A percentile compares a stretch with the other conserved stretches of the same genome.
Conservation (phyloP, 2,329 filamentous ascomycete species). For the Gremmenia infestans region DNA sequence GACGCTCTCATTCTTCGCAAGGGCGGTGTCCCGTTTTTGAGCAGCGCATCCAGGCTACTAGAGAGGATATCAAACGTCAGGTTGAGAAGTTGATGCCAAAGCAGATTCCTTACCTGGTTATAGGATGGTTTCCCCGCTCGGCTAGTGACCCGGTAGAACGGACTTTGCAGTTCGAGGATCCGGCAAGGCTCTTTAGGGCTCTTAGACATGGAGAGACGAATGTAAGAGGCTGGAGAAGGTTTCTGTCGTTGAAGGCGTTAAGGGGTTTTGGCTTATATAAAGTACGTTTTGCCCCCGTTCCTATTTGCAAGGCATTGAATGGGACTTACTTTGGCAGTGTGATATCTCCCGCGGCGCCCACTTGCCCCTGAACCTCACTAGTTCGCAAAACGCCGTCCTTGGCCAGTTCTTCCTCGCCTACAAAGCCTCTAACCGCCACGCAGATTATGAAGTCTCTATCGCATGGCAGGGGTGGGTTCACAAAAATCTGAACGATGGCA, state of each 20-base stretch:
- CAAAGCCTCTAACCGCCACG: slow-evolving; percentile 15
- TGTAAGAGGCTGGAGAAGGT: slow-evolving; percentile 6
- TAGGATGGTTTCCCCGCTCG: slow-evolving; percentile 19
- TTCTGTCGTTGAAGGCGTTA: slow-evolving; percentile 7
- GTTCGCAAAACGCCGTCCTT: slow-evolving; percentile 14
- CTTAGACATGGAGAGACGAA: slow-evolving; percentile 14
- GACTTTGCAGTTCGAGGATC: slow-evolving; percentile 13
- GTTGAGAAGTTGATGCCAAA: slow-evolving; percentile 18
- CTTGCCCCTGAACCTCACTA: slow-evolving; percentile 13
- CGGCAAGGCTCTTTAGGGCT: slow-evolving; percentile 11
- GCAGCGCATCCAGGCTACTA: slow-evolving; percentile 15
- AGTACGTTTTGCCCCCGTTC: slow-evolving; percentile 2
- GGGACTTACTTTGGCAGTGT: slow-evolving; percentile 9
- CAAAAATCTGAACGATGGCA: slow-evolving; percentile 19
- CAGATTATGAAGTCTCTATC: slow-evolving; percentile 14
- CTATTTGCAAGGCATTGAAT: not conserved
- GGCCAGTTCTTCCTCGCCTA: slow-evolving; percentile 20
- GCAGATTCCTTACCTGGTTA: slow-evolving; percentile 16
- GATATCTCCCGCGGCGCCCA: slow-evolving; percentile 21
- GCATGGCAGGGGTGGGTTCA: slow-evolving; percentile 20
- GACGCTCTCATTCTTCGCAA: slow-evolving; percentile 5
- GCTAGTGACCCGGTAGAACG: slow-evolving; percentile 16
- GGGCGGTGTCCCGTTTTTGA: slow-evolving; percentile 11
- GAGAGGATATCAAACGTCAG: slow-evolving; percentile 17
- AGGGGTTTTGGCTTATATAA: slow-evolving; percentile 21